Evolutionary conservation across 352 stramenopile genomes (phyloP).

Genomic region (Nothophytophthora sp.): DNA sequence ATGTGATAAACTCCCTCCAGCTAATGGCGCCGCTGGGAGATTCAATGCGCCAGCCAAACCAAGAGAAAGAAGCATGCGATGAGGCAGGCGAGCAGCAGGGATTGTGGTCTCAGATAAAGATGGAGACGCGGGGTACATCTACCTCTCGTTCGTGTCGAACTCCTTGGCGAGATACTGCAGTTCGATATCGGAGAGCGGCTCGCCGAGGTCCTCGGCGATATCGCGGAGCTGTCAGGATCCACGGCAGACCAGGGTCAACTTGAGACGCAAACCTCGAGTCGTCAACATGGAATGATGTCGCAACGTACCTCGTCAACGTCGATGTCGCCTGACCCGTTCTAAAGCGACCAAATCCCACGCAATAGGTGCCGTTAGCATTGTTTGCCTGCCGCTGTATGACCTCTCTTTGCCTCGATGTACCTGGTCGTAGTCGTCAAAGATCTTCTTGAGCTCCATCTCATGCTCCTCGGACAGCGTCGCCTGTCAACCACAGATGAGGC

Average conservation of each 20-base stretch:
- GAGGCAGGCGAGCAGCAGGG: background rate
- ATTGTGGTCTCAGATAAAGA: background rate
- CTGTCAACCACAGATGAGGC: constrained; percentile 12
- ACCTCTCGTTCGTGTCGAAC: constrained; percentile 72
- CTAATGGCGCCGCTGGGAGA: constrained; percentile 61
- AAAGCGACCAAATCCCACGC: background rate
- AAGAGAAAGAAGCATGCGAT: constrained; percentile 13
- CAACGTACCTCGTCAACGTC: constrained; percentile 62
- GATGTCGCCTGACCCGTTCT: constrained; percentile 73
- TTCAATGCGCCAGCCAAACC: no score
- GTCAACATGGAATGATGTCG: no score
- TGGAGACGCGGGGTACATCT: no score
- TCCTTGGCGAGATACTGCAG: constrained; percentile 73
- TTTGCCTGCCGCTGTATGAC: no score
- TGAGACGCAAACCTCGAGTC: no score
- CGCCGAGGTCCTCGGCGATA: constrained; percentile 73
- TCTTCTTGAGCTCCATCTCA: constrained; percentile 70
- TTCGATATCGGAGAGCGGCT: constrained; percentile 73
- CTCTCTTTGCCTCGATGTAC: no score
- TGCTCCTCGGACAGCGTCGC: constrained; percentile 64
- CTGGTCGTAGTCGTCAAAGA: constrained; percentile 80
- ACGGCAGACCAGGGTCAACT: no score
- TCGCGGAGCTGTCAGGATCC: constrained; percentile 57
- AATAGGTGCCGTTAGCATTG: no score
- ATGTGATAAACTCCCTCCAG: constrained; percentile 80